Evolutionary conservation across 2,329 filamentous ascomycete species (phyloP), one percentile per base, ranked within the genome.

Genomic region (Aquanectria penicillioides): DNA sequence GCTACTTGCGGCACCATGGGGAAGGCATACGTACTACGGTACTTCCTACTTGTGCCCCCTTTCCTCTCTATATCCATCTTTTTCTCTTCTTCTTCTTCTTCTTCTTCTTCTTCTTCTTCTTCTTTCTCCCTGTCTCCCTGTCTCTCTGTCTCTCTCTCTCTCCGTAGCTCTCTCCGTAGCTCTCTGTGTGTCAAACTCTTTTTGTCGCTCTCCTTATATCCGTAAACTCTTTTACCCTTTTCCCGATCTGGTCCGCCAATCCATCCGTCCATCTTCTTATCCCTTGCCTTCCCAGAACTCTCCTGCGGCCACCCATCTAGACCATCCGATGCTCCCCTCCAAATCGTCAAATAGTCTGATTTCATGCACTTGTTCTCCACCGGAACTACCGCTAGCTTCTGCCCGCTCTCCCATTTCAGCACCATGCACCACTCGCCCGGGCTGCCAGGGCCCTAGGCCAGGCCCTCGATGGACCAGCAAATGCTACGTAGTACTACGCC

Each of bases 401-500:
- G 33, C 15, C 34, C 41, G 13, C 9, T 50, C 22, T n/a, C n/a
- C n/a, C n/a, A n/a, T n/a, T n/a, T n/a, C n/a, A n/a, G n/a, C n/a
- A 2, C 17, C 34, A 8, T 18, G 9, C 34, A 18, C 34, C 12
- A 18, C 15, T 37, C n/a, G n/a, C 13, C 10, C 15, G 11, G n/a
- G 29, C 29, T 31, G n/a, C 46, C 33, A 49, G 46, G 46, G 34
- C 36, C 28, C 34, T 23, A 40, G 33, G 36, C 52, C 36, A 48
- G 36, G 20, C 29, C 36, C 23, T 43, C 17, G 43, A 48, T 46
- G 25, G 50, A 46, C 50, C 31, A n/a, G 22, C 15, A 56, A 67
- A 51, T 61, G 31, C 58, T 37, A 59, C 66, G 66, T 66, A 67
- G 49, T 61, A 26, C 58, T 37, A 59, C 66, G 66, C 66, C 66